These are phyloP conservation scores for Ceratocystis alfenasii DNA, from an alignment of 2,329 filamentous ascomycete species.

Conservation along the genomic window DNA sequence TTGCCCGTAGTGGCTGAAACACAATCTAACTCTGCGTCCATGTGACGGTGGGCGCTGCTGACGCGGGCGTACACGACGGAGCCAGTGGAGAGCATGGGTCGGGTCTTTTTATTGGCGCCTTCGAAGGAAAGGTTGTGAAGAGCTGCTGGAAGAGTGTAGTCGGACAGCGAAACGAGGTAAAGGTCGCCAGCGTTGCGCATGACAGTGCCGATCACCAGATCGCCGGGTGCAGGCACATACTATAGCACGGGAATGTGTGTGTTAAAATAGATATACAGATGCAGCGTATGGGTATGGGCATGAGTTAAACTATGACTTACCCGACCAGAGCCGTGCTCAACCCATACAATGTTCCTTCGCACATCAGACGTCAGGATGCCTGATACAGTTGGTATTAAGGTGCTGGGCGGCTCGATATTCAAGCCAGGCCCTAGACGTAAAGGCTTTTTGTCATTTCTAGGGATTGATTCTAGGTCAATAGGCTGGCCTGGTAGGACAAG, in stretches of 20 bases:
- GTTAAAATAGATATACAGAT: constrained; percentile 13
- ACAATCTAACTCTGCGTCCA: constrained; percentile 84
- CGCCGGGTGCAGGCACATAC: constrained; percentile 69
- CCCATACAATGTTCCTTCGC: constrained; percentile 65
- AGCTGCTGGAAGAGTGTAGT: constrained; percentile 50
- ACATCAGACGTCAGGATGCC: constrained; percentile 55
- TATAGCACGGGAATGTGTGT: constrained; percentile 29
- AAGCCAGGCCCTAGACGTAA: constrained; percentile 76
- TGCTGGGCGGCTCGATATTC: constrained; percentile 65
- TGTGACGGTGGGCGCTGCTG: constrained; percentile 61
- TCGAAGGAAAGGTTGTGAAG: constrained; percentile 90
- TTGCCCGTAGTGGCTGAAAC: constrained; percentile 78
- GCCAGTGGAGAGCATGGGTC: constrained; percentile 62
- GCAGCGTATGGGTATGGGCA: not conserved
- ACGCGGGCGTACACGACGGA: constrained; percentile 85
- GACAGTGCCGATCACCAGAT: constrained; percentile 80
- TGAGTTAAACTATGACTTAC: constrained; percentile 36
- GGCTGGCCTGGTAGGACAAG: constrained; percentile 74
- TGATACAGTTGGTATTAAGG: constrained; percentile 55
- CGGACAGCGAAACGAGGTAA: constrained; percentile 67
- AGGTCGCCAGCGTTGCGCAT: constrained; percentile 62
- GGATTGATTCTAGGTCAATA: constrained; percentile 54
- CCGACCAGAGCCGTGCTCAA: constrained; percentile 59
- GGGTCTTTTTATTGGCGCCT: constrained; percentile 79
- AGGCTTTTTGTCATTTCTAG: constrained; percentile 54